Conservation (phyloP, 345 rosid species). For the Lenwebbia sp. region DNA sequence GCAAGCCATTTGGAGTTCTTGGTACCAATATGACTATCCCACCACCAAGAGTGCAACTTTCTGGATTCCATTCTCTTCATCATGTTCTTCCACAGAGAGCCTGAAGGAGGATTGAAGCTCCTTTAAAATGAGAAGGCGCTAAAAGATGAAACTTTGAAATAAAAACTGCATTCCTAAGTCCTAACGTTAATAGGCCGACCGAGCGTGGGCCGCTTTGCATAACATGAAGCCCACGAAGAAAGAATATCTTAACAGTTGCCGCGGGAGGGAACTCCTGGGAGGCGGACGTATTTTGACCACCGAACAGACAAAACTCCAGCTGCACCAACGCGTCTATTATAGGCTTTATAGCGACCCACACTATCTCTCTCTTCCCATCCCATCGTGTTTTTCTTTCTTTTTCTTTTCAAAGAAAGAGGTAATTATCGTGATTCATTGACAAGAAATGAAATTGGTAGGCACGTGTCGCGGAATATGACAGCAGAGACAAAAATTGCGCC, state of each 20-base stretch:
- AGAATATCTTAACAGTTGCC: neutral
- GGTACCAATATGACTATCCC: conserved; percentile 75
- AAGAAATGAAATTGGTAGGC: neutral
- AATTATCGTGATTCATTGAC: neutral
- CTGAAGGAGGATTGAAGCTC: neutral
- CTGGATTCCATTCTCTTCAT: conserved; percentile 37
- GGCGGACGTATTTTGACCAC: neutral
- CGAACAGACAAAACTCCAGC: neutral
- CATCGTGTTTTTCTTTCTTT: neutral
- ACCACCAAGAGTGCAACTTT: conserved; percentile 79
- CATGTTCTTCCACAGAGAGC: conserved; percentile 12
- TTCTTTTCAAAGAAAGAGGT: neutral
- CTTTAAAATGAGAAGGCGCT: neutral
- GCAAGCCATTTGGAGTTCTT: conserved; percentile 84
- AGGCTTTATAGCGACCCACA: neutral
- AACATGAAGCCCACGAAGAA: neutral
- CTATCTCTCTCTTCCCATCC: neutral
- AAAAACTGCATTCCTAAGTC: neutral
- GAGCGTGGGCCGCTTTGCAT: neutral
- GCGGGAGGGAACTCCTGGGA: neutral
- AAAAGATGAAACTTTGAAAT: neutral
- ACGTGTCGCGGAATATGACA: neutral
- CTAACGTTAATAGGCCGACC: neutral
- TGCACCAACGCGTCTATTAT: neutral
- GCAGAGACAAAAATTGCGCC: neutral